phyloP scores from a whole-genome alignment of 164 flowering plant genomes.

The Dillenia turbinata region DNA sequence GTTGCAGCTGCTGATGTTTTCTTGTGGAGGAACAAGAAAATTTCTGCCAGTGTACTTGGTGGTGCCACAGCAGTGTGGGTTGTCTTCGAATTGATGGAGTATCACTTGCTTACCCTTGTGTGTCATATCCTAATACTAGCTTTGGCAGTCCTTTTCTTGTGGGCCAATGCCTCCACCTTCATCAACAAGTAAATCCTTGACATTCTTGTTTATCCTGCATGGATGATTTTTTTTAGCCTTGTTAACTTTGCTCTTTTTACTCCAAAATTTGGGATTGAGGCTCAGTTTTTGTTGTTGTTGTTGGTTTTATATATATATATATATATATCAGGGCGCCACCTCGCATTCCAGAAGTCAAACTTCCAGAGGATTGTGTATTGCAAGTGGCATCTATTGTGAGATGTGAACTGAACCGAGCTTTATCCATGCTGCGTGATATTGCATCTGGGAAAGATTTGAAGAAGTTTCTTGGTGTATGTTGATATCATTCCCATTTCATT shows the following conservation, averaged over 20 bases:
- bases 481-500: too few relatives aligned
- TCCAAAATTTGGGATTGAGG: too few relatives aligned
- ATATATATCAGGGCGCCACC: slow-evolving; percentile 65
- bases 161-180: slow-evolving; percentile 71
- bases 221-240: too few relatives aligned
- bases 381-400: slow-evolving; percentile 36
- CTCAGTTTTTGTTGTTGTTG: too few relatives aligned
- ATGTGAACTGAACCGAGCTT: slow-evolving; percentile 38
- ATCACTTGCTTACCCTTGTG: slow-evolving; percentile 71
- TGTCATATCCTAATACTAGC: slow-evolving; percentile 63
- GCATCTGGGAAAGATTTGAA: slow-evolving; percentile 64
- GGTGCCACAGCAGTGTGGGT: slow-evolving; percentile 75
- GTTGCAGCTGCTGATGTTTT: slow-evolving; percentile 81
- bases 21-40: slow-evolving; percentile 92
- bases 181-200: slow-evolving; percentile 58
- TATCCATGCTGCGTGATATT: slow-evolving; percentile 29
- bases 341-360: slow-evolving; percentile 48
- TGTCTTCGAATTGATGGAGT: slow-evolving; percentile 78
- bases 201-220: too few relatives aligned
- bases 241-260: too few relatives aligned
- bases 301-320: too few relatives aligned
- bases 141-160: slow-evolving; percentile 64
- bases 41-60: slow-evolving; percentile 69
- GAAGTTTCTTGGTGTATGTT: slow-evolving; percentile 56
- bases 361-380: slow-evolving; percentile 49